Evolutionary conservation across 2,329 filamentous ascomycete species (phyloP).

Genomic region (Penicillium sp.): DNA sequence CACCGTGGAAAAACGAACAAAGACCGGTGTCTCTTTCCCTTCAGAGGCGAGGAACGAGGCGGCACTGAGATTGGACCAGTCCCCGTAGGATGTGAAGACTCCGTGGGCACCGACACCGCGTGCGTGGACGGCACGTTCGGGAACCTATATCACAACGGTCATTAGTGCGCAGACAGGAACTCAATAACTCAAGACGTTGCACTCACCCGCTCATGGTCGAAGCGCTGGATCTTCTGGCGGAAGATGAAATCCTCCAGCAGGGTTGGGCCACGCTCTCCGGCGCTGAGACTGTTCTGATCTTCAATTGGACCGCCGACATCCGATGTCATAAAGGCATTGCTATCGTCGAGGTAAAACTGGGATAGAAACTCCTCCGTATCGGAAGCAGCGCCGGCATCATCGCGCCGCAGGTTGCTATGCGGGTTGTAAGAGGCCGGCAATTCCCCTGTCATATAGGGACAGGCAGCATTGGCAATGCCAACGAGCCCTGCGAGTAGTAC

Average conservation of each 20-base stretch:
- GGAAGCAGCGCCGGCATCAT: conserved; percentile 25
- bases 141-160: conserved; percentile 43
- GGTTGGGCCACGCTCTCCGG: conserved; percentile 64
- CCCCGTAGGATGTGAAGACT: conserved; percentile 64
- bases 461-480: conserved; percentile 39
- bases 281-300: conserved; percentile 65
- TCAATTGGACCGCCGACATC: conserved; percentile 67
- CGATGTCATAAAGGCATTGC: conserved; percentile 57
- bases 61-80: conserved; percentile 66
- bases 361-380: conserved; percentile 43
- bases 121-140: conserved; percentile 67
- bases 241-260: conserved; percentile 71
- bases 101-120: conserved; percentile 67
- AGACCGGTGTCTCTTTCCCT: conserved; percentile 63
- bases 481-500: conserved; percentile 29
- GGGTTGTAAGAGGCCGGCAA: conserved; percentile 10
- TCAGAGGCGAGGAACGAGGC: conserved; percentile 59
- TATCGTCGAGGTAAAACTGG: conserved; percentile 53
- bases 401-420: conserved; percentile 23
- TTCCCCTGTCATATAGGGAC: conserved; percentile 43
- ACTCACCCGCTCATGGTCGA: conserved; percentile 67
- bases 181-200: neutral
- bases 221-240: conserved; percentile 67
- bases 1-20: conserved; percentile 73
- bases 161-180: neutral